Conservation (phyloP, 257 asterid species). For the Solanum etuberosum region DNA sequence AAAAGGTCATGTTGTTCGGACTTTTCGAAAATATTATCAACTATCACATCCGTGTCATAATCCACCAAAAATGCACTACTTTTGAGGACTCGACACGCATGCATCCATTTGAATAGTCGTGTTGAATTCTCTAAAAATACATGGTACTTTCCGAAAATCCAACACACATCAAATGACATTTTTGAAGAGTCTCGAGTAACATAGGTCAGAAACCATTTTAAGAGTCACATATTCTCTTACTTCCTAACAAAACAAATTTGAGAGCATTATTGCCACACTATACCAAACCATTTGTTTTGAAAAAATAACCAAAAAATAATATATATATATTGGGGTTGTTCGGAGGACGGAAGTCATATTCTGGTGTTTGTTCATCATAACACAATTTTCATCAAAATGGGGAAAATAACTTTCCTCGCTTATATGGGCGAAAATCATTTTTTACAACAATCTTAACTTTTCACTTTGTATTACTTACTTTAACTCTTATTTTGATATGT, state of each 20-base stretch:
- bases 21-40: not conserved
- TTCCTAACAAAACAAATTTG: not conserved
- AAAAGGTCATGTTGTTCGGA: not conserved
- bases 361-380: not conserved
- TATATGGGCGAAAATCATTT: not conserved
- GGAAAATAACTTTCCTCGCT: not conserved
- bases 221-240: not conserved
- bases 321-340: not conserved
- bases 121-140: not conserved
- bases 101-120: not conserved
- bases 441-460: not conserved
- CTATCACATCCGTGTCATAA: not conserved
- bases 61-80: not conserved
- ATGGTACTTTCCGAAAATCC: not conserved
- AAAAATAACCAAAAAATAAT: not conserved
- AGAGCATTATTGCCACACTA: not conserved
- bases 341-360: not conserved
- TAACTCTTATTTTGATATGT: not conserved
- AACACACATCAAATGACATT: not conserved
- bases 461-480: not conserved
- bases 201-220: not conserved
- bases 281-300: not conserved
- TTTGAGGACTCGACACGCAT: not conserved
- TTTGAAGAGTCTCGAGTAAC: not conserved
- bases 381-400: not conserved